These are phyloP conservation scores for Tuber indicum DNA, from an alignment of 495 filamentous ascomycete genomes.

Conservation along the genomic window DNA sequence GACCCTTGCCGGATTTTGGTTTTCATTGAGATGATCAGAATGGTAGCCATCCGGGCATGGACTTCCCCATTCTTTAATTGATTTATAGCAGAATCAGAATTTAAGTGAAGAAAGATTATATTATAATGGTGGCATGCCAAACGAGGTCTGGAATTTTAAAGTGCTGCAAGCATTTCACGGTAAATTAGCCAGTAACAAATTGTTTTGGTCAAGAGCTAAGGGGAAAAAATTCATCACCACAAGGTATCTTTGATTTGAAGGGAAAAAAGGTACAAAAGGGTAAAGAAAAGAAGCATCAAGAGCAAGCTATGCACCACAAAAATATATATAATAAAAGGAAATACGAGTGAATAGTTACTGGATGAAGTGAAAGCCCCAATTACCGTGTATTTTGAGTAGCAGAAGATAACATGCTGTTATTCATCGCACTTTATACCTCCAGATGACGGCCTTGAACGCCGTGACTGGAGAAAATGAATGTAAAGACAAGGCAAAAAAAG, in stretches of 20 bases:
- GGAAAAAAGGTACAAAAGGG: constrained; percentile 6
- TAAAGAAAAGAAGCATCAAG: constrained; percentile 16
- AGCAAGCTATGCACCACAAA: constrained; percentile 26
- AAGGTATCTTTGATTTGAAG: constrained; percentile 24
- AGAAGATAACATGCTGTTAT: constrained; percentile 21
- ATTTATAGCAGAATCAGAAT: too few species aligned
- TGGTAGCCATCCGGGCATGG: too few species aligned
- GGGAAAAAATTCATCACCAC: constrained; percentile 15
- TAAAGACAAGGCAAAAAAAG: constrained; percentile 23
- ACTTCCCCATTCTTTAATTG: too few species aligned
- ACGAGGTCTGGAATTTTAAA: neutral
- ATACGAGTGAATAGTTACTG: constrained; percentile 16
- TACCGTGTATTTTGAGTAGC: constrained; percentile 39
- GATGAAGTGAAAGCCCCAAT: constrained; percentile 30
- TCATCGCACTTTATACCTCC: constrained; percentile 33
- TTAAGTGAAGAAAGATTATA: too few species aligned
- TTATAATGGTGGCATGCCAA: too few species aligned
- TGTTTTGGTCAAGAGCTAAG: neutral
- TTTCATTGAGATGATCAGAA: too few species aligned
- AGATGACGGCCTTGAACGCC: constrained; percentile 16
- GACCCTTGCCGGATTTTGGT: too few species aligned
- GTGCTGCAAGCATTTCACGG: neutral
- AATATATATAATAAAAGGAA: constrained; percentile 11
- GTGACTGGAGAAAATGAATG: constrained; percentile 11
- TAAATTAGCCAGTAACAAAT: neutral